Evolutionary conservation across 805 yeast genomes (phyloP).

Genomic region (Saccharomyces kudriavzevii): DNA sequence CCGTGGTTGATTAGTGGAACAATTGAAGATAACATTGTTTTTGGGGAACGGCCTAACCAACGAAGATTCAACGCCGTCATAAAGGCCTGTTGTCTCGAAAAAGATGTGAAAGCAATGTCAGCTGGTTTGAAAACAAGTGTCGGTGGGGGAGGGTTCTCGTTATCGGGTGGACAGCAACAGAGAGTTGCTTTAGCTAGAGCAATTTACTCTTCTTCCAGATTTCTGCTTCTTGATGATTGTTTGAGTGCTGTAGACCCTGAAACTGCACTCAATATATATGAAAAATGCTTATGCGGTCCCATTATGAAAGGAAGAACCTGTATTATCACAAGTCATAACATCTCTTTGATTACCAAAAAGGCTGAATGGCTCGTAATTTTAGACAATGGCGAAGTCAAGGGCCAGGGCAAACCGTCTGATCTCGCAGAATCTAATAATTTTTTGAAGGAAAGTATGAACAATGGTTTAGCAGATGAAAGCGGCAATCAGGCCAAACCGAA

Average conservation of each 20-base stretch:
- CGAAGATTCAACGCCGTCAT: constrained; percentile 66
- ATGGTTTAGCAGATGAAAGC: not conserved
- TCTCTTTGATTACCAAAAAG: constrained; percentile 66
- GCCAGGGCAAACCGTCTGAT: constrained; percentile 44
- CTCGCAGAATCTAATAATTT: constrained; percentile 42
- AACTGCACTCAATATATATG: constrained; percentile 81
- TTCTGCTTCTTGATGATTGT: constrained; percentile 80
- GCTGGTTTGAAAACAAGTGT: constrained; percentile 57
- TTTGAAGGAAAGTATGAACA: constrained; percentile 13
- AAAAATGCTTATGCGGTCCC: constrained; percentile 74
- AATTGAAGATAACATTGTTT: constrained; percentile 65
- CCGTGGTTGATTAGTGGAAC: constrained; percentile 90
- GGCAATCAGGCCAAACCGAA: not conserved
- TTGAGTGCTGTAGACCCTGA: constrained; percentile 91
- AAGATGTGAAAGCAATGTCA: constrained; percentile 74
- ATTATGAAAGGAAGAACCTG: constrained; percentile 74
- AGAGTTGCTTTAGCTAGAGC: constrained; percentile 61
- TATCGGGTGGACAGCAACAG: constrained; percentile 56
- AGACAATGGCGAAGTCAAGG: constrained; percentile 67
- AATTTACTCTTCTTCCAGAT: constrained; percentile 69
- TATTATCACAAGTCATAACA: constrained; percentile 79
- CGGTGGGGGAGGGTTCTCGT: constrained; percentile 51
- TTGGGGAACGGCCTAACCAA: constrained; percentile 59
- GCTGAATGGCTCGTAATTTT: constrained; percentile 68
- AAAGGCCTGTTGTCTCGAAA: constrained; percentile 70